A percentile compares a stretch with the other conserved stretches of the same genome.
Evolutionary conservation across 208 protist species (phyloP).

Genomic region (Wallacemonas sp.): DNA sequence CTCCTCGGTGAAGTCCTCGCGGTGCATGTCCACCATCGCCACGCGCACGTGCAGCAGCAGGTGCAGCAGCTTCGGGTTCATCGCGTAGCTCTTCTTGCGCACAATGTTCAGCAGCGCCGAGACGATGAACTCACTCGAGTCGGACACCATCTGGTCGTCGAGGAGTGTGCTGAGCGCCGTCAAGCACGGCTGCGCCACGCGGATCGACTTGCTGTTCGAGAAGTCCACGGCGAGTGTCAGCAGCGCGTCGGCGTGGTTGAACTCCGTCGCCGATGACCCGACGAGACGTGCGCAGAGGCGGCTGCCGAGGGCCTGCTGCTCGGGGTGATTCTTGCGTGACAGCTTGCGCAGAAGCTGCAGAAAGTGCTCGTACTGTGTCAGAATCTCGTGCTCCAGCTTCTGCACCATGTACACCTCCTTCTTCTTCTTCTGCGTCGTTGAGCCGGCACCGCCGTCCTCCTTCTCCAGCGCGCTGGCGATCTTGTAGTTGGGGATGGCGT

Average conservation of each 20-base stretch:
- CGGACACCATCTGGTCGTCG: slow-evolving; percentile 87
- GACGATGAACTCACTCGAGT: slow-evolving; percentile 84
- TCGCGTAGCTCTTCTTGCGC: slow-evolving; percentile 88
- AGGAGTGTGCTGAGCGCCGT: slow-evolving; percentile 79
- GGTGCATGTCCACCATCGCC: slow-evolving; percentile 90
- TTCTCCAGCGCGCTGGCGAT: slow-evolving; percentile 80
- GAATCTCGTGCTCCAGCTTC: slow-evolving; percentile 88
- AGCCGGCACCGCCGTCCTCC: slow-evolving; percentile 70
- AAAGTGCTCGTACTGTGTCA: slow-evolving; percentile 92
- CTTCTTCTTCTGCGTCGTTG: slow-evolving; percentile 61
- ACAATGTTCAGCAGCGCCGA: slow-evolving; percentile 85
- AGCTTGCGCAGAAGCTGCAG: slow-evolving; percentile 89
- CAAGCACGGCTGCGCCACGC: slow-evolving; percentile 83
- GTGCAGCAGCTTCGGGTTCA: slow-evolving; percentile 91
- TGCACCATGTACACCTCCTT: slow-evolving; percentile 92
- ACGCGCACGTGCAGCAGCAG: slow-evolving; percentile 91
- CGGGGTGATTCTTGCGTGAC: slow-evolving; percentile 82
- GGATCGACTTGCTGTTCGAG: slow-evolving; percentile 86
- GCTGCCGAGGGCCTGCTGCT: slow-evolving; percentile 93
- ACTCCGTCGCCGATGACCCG: slow-evolving; percentile 77
- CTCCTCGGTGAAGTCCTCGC: slow-evolving; percentile 86
- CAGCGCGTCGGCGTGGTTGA: slow-evolving; percentile 88
- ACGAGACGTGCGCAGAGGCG: slow-evolving; percentile 82
- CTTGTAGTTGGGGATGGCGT: slow-evolving; percentile 88
- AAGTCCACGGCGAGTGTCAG: slow-evolving; percentile 81